Evolutionary conservation across 176 grass and related monocot species (phyloP).

Genomic region (Aegilops tauschii): DNA sequence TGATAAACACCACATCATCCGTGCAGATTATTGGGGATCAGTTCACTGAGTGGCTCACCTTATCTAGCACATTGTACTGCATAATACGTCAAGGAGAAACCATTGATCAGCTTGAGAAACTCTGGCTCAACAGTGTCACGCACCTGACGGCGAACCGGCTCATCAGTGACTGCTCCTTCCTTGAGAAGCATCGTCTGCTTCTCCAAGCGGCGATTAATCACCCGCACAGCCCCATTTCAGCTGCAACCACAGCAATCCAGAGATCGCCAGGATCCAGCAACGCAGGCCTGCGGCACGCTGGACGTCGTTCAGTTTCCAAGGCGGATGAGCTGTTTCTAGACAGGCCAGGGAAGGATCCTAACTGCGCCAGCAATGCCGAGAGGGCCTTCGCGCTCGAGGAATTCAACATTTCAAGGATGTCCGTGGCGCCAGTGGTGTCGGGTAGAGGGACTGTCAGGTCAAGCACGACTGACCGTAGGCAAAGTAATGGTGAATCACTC

Average conservation of each 20-base stretch:
- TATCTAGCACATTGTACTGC: conserved; percentile 15
- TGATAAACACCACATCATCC: neutral
- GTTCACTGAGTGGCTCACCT: conserved; percentile 51
- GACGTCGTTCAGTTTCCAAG: neutral
- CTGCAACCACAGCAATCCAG: conserved; percentile 15
- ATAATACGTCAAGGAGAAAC: conserved; percentile 35
- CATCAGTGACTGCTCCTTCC: conserved; percentile 34
- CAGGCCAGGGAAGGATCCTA: neutral
- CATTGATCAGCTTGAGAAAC: conserved; percentile 36
- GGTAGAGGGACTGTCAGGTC: neutral
- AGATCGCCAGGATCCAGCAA: conserved; percentile 16
- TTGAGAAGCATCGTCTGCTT: conserved; percentile 33
- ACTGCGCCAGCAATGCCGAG: neutral
- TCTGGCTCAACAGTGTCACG: conserved; percentile 47
- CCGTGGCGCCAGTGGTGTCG: neutral
- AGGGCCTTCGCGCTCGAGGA: neutral
- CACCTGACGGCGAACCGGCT: conserved; percentile 45
- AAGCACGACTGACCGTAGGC: neutral
- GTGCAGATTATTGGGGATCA: conserved; percentile 56
- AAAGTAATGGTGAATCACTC: neutral
- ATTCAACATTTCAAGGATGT: neutral
- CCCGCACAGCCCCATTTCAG: conserved; percentile 48
- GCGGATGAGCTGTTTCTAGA: conserved; percentile 17
- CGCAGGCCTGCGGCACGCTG: neutral
- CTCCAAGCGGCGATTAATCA: conserved; percentile 48